Conservation (phyloP, 768 basidiomycete species). For the Myochromella boudieri region DNA sequence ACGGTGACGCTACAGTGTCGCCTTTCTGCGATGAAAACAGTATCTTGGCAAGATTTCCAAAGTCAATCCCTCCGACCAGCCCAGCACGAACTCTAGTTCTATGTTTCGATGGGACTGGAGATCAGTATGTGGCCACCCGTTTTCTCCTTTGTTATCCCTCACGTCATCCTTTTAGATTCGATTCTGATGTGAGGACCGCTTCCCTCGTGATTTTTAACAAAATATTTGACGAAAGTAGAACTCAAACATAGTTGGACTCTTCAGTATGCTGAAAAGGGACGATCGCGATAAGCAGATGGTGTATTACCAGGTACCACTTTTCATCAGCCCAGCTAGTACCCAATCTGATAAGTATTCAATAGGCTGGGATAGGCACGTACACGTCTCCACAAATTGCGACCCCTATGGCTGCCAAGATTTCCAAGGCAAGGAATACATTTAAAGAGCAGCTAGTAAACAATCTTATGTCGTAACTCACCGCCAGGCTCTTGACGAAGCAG, state of each 20-base stretch:
- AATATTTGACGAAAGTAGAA: constrained; percentile 28
- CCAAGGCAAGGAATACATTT: constrained; percentile 20
- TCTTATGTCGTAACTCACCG: background rate
- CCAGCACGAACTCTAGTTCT: constrained; percentile 41
- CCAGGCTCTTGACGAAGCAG: constrained; percentile 39
- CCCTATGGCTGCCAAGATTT: constrained; percentile 37
- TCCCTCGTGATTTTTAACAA: background rate
- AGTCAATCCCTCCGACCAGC: constrained; percentile 45
- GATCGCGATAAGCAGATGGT: constrained; percentile 36
- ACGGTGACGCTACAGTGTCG: no score
- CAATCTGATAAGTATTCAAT: background rate
- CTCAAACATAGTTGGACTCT: constrained; percentile 39
- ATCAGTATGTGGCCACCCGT: constrained; percentile 25
- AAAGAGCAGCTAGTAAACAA: background rate
- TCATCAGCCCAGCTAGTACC: background rate
- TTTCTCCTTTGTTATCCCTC: background rate
- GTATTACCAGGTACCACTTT: constrained; percentile 38
- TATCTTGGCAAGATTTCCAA: no score
- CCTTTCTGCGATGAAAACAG: no score
- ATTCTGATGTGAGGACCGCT: constrained; percentile 19
- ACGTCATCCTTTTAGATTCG: constrained; percentile 18
- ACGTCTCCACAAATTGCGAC: constrained; percentile 50
- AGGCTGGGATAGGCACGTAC: constrained; percentile 64
- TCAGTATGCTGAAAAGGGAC: constrained; percentile 36
- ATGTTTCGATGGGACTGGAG: constrained; percentile 40